phyloP scores from a whole-genome alignment of 805 yeast genomes.

The Huiozyma sinensis region DNA sequence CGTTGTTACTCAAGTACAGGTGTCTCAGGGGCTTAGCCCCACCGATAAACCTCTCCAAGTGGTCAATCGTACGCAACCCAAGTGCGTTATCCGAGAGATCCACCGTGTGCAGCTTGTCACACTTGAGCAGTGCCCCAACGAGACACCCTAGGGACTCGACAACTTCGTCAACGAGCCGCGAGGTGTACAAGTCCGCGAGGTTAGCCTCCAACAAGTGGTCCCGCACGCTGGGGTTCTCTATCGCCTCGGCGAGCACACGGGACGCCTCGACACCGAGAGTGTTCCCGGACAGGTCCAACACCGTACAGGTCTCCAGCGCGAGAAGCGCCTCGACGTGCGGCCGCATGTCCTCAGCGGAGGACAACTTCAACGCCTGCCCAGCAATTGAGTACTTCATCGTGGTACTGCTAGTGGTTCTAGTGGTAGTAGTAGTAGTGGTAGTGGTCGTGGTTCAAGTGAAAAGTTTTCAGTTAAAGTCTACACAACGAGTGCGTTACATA shows the following conservation, averaged over 20 bases:
- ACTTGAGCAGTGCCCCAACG: constrained; percentile 60
- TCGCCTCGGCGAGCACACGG: constrained; percentile 49
- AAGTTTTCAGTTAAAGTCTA: not conserved
- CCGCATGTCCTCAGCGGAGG: constrained; percentile 59
- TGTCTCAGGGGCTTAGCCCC: constrained; percentile 75
- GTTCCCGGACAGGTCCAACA: constrained; percentile 81
- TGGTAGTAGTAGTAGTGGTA: constrained; percentile 16
- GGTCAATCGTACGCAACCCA: constrained; percentile 91
- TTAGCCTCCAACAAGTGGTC: constrained; percentile 55
- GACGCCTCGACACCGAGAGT: constrained; percentile 91
- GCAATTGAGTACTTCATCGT: constrained; percentile 50
- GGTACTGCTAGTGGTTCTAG: constrained; percentile 20
- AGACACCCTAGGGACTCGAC: constrained; percentile 69
- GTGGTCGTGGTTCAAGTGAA: constrained; percentile 24
- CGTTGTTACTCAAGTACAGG: constrained; percentile 83
- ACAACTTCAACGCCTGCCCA: constrained; percentile 68
- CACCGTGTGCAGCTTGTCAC: constrained; percentile 58
- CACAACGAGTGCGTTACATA: not conserved
- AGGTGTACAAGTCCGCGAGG: constrained; percentile 89
- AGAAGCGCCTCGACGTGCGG: constrained; percentile 54
- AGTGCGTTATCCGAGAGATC: constrained; percentile 92
- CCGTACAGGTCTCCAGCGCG: constrained; percentile 29
- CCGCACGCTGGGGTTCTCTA: constrained; percentile 28
- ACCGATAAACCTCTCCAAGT: constrained; percentile 66
- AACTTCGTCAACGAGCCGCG: constrained; percentile 88